Evolutionary conservation across 106 monocot species (phyloP), one percentile per base, ranked within the genome.

Genomic region (Cymbidium sinense): DNA sequence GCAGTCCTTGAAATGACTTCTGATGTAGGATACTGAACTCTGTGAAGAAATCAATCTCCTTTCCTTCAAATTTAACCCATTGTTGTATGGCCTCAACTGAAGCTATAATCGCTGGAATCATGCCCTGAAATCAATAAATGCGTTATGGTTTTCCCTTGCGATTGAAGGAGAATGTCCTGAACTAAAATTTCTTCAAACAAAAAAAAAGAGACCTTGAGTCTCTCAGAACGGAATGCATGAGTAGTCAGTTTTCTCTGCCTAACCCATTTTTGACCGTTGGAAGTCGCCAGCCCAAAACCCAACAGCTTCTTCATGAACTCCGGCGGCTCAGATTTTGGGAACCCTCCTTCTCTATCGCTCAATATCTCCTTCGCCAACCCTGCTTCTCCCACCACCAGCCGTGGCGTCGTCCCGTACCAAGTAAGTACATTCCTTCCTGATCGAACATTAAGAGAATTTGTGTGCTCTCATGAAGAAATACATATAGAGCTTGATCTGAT

Each of bases 1-100:
- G 80, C 74, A 43, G 75, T 75, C 44, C 75, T 80, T 64, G 80
- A 74, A 64, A 80, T 80, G 75, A 80, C 28, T 64, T 80, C 80
- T 25, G 80, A 64, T 31, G 80, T 15, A 75, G n/a, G n/a, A 75
- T 54, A 5, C 9, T 18, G 33, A 80, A 80, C 12, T 80, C 62
- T 44, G 41, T 28, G 75, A 64, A 80, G 15, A 80, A 74, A 18
- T 80, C 80, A 3, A 75, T 18, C 75, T 80, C 80, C 39, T 75
- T 80, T 39, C 75, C 64, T 31, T 80, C 80, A 13, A 64, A 39
- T 19, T 64, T 27, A 30, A 11, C 41, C 80, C 75, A 75, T 62
- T 75, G 75, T 25, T 74, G 20, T 75, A 80, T 75, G 19, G 29
- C 28, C n/a, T 80, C 75, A 34, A 64, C 75, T 28, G 54, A 36